Conservation (phyloP, 1,284 basidiomycete species). For the Cryptococcus maquisensis region DNA sequence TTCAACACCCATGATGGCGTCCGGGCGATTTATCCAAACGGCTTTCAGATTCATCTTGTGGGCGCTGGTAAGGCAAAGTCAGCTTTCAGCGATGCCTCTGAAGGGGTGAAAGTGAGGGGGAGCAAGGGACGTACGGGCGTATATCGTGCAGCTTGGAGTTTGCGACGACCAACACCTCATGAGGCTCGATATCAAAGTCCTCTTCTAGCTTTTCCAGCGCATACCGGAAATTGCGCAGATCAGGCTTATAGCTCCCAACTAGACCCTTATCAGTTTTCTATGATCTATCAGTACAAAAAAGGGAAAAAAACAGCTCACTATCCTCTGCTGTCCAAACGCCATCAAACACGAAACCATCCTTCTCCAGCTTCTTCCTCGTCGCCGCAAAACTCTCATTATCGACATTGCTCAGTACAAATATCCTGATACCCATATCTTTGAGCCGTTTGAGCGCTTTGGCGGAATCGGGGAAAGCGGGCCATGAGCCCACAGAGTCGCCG, state of each 20-base stretch:
- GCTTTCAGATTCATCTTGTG: constrained; percentile 29
- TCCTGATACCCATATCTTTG: constrained; percentile 23
- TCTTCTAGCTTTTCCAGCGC: constrained; percentile 24
- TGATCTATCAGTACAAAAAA: neutral
- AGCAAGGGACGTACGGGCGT: constrained; percentile 21
- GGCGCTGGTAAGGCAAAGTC: constrained; percentile 11
- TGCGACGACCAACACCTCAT: constrained; percentile 32
- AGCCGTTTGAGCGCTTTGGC: constrained; percentile 24
- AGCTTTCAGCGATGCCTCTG: neutral
- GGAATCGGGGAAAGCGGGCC: constrained; percentile 39
- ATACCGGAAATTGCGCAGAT: constrained; percentile 32
- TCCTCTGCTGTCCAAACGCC: constrained; percentile 33
- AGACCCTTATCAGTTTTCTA: neutral
- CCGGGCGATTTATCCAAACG: constrained; percentile 32
- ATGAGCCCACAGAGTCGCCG: constrained; percentile 23
- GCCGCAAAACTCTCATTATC: constrained; percentile 28
- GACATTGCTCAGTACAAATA: constrained; percentile 35
- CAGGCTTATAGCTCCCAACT: constrained; percentile 33
- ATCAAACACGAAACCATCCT: constrained; percentile 24
- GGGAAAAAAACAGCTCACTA: constrained; percentile 17
- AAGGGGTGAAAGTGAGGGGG: neutral
- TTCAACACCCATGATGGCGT: constrained; percentile 20
- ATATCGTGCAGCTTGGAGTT: constrained; percentile 33
- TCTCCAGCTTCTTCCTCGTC: constrained; percentile 29
- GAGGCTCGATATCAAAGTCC: constrained; percentile 21